These are phyloP conservation scores for Peterozyma xylosa DNA, from an alignment of 805 yeast species.

Conservation along the genomic window DNA sequence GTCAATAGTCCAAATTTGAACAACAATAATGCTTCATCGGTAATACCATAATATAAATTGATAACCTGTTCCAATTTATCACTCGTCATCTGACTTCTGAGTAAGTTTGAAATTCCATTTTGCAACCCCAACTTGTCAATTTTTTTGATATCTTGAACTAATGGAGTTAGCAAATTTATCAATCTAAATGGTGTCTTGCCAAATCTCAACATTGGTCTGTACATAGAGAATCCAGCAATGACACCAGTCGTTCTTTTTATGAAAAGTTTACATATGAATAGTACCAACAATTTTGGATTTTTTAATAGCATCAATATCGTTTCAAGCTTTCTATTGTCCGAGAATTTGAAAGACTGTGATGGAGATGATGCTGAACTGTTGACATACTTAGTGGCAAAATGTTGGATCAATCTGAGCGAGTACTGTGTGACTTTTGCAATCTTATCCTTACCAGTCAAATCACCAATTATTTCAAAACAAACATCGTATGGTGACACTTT, in stretches of 20 bases:
- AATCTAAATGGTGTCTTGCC: slow-evolving; percentile 63
- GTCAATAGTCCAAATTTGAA: slow-evolving; percentile 44
- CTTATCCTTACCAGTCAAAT: slow-evolving; percentile 65
- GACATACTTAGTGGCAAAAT: slow-evolving; percentile 35
- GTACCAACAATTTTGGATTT: slow-evolving; percentile 19
- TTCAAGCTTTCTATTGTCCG: slow-evolving; percentile 19
- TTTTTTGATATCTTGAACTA: not conserved
- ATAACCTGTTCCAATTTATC: slow-evolving; percentile 41
- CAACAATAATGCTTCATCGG: slow-evolving; percentile 55
- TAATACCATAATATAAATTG: slow-evolving; percentile 54
- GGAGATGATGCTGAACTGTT: slow-evolving; percentile 11
- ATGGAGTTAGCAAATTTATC: slow-evolving; percentile 20
- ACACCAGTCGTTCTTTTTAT: slow-evolving; percentile 32
- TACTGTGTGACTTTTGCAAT: slow-evolving; percentile 60
- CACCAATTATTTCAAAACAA: slow-evolving; percentile 43
- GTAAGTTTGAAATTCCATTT: slow-evolving; percentile 14
- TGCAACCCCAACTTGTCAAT: slow-evolving; percentile 9
- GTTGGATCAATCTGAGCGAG: slow-evolving; percentile 41
- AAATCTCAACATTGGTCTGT: slow-evolving; percentile 62
- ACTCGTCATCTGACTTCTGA: slow-evolving; percentile 31
- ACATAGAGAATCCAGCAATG: slow-evolving; percentile 40
- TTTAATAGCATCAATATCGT: not conserved
- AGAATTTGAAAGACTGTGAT: slow-evolving; percentile 11
- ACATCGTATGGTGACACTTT: slow-evolving; percentile 29
- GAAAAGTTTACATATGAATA: slow-evolving; percentile 31